These are phyloP conservation scores for Claviceps pazoutovae DNA, from an alignment of 2,329 filamentous ascomycete species.

Conservation along the genomic window DNA sequence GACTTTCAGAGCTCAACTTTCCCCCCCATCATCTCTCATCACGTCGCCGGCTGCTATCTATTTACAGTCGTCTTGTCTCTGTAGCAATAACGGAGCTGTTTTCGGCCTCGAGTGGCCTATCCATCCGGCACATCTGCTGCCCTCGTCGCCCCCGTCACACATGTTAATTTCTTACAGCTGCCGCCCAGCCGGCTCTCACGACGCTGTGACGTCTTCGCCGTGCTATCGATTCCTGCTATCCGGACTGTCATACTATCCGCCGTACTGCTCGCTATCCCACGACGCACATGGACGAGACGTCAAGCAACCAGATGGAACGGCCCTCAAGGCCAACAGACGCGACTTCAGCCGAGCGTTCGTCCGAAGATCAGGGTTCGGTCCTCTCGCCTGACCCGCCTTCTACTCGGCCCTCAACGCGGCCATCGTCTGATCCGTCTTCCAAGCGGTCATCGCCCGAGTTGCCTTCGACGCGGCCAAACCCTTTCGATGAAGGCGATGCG, in stretches of 20 bases:
- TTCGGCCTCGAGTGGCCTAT: not conserved
- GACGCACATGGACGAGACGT: conserved; percentile 4
- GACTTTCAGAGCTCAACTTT: conserved; percentile 1
- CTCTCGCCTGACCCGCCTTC: conserved; percentile 47
- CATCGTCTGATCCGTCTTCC: conserved; percentile 47
- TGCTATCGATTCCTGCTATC: conserved; percentile 10
- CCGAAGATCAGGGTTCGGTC: conserved; percentile 17
- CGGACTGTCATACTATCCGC: not conserved
- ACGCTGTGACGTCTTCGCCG: conserved; percentile 34
- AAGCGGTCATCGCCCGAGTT: conserved; percentile 34
- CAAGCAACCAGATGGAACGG: conserved; percentile 35
- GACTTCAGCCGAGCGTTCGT: conserved; percentile 32
- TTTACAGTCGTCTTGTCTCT: not conserved
- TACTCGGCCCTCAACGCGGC: conserved; percentile 24
- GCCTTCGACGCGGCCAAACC: conserved; percentile 48
- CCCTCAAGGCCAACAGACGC: conserved; percentile 34
- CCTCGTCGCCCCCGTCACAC: conserved; percentile 25
- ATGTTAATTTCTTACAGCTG: conserved; percentile 43
- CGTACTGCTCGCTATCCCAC: not conserved
- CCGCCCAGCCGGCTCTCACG: conserved; percentile 39
- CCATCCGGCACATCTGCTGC: conserved; percentile 3
- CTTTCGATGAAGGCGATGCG: conserved; percentile 45
- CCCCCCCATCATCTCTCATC: conserved; percentile 1
- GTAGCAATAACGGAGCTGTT: not conserved
- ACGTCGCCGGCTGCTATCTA: not conserved